A percentile compares a stretch with the other conserved stretches of the same genome.
Evolutionary conservation across 768 basidiomycete genomes (phyloP).

Genomic region (Termitomyces sp.): DNA sequence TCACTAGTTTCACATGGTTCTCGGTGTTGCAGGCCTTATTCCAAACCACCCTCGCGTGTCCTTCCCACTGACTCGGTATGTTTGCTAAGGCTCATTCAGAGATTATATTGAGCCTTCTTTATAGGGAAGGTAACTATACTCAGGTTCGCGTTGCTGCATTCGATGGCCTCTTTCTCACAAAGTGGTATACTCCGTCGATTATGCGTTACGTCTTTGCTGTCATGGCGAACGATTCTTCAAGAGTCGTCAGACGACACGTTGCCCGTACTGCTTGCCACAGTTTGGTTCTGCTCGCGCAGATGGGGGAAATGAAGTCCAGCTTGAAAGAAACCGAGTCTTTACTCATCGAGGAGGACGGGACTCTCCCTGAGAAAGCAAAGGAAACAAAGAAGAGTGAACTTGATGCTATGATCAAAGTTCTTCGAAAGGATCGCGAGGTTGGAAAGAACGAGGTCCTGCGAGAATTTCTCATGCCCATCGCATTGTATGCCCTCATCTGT

Average conservation of each 20-base stretch:
- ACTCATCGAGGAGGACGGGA: conserved; percentile 86
- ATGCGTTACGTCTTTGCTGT: conserved; percentile 88
- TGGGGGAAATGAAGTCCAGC: conserved; percentile 85
- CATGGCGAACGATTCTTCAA: conserved; percentile 82
- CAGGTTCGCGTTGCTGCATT: conserved; percentile 92
- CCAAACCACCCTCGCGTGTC: conserved; percentile 76
- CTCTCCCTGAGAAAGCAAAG: conserved; percentile 62
- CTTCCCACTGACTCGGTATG: conserved; percentile 86
- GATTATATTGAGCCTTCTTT: conserved; percentile 7
- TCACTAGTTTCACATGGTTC: conserved; percentile 71
- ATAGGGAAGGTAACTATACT: conserved; percentile 92
- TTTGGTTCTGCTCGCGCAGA: conserved; percentile 77
- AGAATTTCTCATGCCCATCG: conserved; percentile 78
- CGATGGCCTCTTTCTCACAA: conserved; percentile 86
- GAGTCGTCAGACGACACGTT: conserved; percentile 80
- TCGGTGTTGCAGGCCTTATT: conserved; percentile 74
- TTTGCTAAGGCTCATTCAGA: background rate
- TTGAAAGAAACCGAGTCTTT: conserved; percentile 73
- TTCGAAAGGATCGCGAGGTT: conserved; percentile 85
- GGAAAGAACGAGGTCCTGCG: conserved; percentile 77
- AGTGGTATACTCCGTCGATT: conserved; percentile 82
- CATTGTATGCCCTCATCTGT: conserved; percentile 52
- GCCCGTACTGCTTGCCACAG: conserved; percentile 84
- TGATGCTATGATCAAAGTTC: conserved; percentile 80
- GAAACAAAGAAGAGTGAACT: conserved; percentile 81